A percentile compares a stretch with the other conserved stretches of the same genome.
phyloP scores from a whole-genome alignment of 768 basidiomycete genomes.

The Pleurotus djamor region DNA sequence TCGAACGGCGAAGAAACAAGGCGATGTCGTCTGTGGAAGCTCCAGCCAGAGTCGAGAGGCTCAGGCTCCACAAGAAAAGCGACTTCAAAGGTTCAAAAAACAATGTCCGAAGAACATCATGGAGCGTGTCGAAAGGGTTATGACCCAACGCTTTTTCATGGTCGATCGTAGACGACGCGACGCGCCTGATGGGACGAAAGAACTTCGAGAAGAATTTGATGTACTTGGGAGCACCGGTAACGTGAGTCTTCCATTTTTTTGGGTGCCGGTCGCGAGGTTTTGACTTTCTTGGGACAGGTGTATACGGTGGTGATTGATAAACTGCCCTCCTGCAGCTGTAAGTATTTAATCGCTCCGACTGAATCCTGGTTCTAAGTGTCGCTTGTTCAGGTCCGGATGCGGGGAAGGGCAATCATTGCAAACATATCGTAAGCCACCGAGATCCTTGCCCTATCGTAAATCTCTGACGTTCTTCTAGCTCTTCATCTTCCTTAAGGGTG shows the following conservation, averaged over 20 bases:
- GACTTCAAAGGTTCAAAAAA: constrained; percentile 43
- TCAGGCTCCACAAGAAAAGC: constrained; percentile 36
- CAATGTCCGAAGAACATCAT: constrained; percentile 49
- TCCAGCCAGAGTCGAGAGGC: constrained; percentile 8
- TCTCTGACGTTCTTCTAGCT: constrained; percentile 34
- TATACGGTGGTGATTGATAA: constrained; percentile 69
- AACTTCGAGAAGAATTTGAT: constrained; percentile 60
- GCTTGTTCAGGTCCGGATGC: constrained; percentile 64
- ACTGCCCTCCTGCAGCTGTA: constrained; percentile 66
- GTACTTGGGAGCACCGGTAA: constrained; percentile 83
- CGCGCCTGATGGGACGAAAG: constrained; percentile 16
- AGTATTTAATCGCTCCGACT: background rate
- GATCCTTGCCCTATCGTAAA: background rate
- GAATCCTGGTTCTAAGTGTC: background rate
- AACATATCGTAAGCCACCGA: constrained; percentile 60
- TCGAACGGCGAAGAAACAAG: background rate
- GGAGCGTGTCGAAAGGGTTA: constrained; percentile 52
- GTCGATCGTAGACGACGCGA: constrained; percentile 57
- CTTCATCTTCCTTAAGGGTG: constrained; percentile 71
- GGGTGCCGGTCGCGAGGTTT: background rate
- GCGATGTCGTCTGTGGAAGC: background rate
- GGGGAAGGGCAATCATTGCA: constrained; percentile 77
- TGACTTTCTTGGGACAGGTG: constrained; percentile 32
- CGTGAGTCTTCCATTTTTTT: constrained; percentile 28
- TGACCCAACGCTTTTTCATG: constrained; percentile 71